Evolutionary conservation across 208 protist genomes (phyloP), one percentile per base, ranked within the genome.

Genomic region (Acanthamoeba castellanii): DNA sequence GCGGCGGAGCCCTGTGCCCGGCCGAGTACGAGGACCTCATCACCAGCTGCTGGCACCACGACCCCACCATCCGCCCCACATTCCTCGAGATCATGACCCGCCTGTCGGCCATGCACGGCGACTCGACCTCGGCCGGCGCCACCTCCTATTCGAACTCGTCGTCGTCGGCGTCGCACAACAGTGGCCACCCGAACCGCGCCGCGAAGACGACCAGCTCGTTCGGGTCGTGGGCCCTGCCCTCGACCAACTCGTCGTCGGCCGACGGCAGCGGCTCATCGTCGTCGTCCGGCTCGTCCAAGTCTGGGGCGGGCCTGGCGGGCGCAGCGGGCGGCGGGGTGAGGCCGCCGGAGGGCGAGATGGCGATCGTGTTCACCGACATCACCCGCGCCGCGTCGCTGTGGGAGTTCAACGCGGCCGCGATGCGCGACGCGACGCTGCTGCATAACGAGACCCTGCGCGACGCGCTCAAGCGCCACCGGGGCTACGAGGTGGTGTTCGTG

Each of bases 31-130:
- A 52, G 72, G 72, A 82, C 2, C 72, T 82, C 9, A 42, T 82
- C 16, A 82, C 72, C 2, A 82, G 72, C 20, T 82, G 72, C 72
- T 82, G 72, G 72, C 72, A 82, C 42, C 3, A 11, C 18, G 72
- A 82, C 20, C 72, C 72, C 72, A 82, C 72, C 9, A 82, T 82
- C 37, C 16, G 72, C 0, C 72, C 72, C 8, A 82, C 72, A 3
- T 82, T 82, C 72, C 72, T 82, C 3, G 72, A 52, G 42, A 82
- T 50, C 72, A 42, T 82, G 37, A 82, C 42, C 27, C 42, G 42
- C 32, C 32, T 82, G 18, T 64, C 57, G 57, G 20, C 57, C 57
- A 64, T 64, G 57, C 57, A 64, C 57, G 37, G 32, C 72, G 42
- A 50, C 32, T 82, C 72, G 16, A 82, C 72, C 6, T 82, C 72